Percentiles rank a stretch among this genome's conserved stretches.
Evolutionary conservation across 2,329 filamentous ascomycete genomes (phyloP).

Genomic region (Balansia obtecta): DNA sequence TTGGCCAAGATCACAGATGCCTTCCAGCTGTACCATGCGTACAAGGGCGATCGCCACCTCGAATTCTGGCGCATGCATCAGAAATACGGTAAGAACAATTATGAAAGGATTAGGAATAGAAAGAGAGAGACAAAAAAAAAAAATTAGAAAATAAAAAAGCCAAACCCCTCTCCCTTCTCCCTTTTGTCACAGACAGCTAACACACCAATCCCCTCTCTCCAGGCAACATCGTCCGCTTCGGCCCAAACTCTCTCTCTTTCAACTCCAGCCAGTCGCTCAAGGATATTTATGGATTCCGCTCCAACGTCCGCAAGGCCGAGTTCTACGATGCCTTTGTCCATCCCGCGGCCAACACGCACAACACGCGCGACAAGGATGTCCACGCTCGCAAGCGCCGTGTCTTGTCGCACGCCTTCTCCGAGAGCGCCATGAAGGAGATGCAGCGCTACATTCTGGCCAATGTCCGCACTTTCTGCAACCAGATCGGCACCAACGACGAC

Average conservation of each 20-base stretch:
- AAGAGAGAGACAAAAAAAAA: neutral
- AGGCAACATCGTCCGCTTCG: slow-evolving; percentile 62
- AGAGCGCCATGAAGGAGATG: slow-evolving; percentile 53
- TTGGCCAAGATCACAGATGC: slow-evolving; percentile 51
- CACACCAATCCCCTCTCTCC: neutral
- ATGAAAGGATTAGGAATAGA: too few relatives aligned
- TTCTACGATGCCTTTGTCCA: slow-evolving; percentile 66
- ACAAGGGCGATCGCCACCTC: slow-evolving; percentile 61
- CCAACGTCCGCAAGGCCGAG: slow-evolving; percentile 54
- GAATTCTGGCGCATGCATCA: slow-evolving; percentile 60
- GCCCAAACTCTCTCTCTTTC: slow-evolving; percentile 65
- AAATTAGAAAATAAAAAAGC: too few relatives aligned
- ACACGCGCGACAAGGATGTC: slow-evolving; percentile 52
- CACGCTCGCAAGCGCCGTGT: slow-evolving; percentile 62
- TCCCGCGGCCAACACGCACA: slow-evolving; percentile 61
- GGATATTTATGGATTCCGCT: slow-evolving; percentile 51
- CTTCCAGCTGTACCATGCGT: slow-evolving; percentile 61
- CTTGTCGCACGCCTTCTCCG: slow-evolving; percentile 59
- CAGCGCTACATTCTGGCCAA: slow-evolving; percentile 55
- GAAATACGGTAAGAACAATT: slow-evolving; percentile 44
- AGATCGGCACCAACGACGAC: slow-evolving; percentile 31
- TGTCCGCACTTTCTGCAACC: slow-evolving; percentile 52
- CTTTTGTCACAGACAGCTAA: neutral
- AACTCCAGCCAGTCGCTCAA: slow-evolving; percentile 59
- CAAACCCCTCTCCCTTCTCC: too few relatives aligned